Conservation (phyloP, 352 stramenopile genomes). For the Globisporangium nagaii region DNA sequence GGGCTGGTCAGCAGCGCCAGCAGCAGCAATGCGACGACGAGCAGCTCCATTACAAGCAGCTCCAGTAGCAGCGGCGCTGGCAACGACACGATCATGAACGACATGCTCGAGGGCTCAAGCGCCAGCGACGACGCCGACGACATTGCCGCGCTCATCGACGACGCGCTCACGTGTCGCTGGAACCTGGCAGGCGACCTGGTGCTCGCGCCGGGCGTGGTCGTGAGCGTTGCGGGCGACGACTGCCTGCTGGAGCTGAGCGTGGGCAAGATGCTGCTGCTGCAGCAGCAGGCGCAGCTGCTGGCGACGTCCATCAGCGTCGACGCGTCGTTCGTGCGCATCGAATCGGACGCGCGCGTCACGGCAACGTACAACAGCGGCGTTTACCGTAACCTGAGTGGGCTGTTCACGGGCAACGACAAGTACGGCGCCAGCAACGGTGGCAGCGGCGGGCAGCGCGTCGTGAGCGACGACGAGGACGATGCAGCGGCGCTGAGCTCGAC, state of each 20-base stretch:
- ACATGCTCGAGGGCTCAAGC: background rate
- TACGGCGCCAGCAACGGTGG: conserved; percentile 55
- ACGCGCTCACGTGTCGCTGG: conserved; percentile 41
- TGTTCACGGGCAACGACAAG: conserved; percentile 30
- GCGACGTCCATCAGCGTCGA: conserved; percentile 47
- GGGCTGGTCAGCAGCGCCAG: background rate
- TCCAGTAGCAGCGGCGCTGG: background rate
- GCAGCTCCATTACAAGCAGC: background rate
- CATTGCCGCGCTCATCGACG: conserved; percentile 11
- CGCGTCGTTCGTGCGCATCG: conserved; percentile 59
- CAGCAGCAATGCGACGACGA: background rate
- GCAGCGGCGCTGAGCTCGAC: conserved; percentile 20
- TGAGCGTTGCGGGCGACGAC: conserved; percentile 43
- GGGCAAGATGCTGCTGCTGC: conserved; percentile 49
- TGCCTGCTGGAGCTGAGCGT: conserved; percentile 48
- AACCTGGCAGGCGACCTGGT: conserved; percentile 52
- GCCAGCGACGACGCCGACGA: background rate
- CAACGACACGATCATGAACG: background rate
- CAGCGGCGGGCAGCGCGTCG: conserved; percentile 38
- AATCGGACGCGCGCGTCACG: conserved; percentile 24
- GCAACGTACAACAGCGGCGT: conserved; percentile 26
- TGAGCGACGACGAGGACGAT: conserved; percentile 26
- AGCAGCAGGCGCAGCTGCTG: conserved; percentile 21
- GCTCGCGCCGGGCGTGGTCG: conserved; percentile 26
- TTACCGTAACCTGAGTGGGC: conserved; percentile 18